These are phyloP conservation scores for Aethionema arabicum DNA, from an alignment of 345 rosid species.

Conservation along the genomic window DNA sequence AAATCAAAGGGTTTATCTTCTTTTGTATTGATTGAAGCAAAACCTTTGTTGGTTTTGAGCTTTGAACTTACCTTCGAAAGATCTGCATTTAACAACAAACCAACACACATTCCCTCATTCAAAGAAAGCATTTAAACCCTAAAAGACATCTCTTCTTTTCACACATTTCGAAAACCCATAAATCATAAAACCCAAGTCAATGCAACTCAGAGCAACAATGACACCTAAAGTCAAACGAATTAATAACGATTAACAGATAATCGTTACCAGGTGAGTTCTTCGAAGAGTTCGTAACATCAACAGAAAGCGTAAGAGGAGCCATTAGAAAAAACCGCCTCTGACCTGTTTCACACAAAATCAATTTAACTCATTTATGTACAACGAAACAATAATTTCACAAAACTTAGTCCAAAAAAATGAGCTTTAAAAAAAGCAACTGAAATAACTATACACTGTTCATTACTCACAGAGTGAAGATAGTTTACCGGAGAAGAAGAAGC, in stretches of 20 bases:
- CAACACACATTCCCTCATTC: not conserved
- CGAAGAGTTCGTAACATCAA: slow-evolving; percentile 37
- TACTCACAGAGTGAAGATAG: not conserved
- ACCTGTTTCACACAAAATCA: slow-evolving; percentile 29
- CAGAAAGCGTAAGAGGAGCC: slow-evolving; percentile 42
- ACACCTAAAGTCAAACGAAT: not conserved
- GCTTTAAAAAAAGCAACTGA: slow-evolving; percentile 5
- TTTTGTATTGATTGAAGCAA: slow-evolving; percentile 56
- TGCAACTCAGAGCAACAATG: not conserved
- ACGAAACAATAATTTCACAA: not conserved
- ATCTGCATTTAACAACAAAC: slow-evolving; percentile 39
- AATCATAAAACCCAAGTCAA: slow-evolving; percentile 2
- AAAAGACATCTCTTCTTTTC: not conserved
- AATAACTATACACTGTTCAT: slow-evolving; percentile 4
- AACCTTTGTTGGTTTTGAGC: slow-evolving; percentile 46
- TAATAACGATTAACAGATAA: not conserved
- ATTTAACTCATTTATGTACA: slow-evolving; percentile 15
- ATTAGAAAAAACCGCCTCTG: slow-evolving; percentile 24
- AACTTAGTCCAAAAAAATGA: slow-evolving; percentile 2
- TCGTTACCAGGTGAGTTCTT: slow-evolving; percentile 26
- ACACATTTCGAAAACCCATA: not conserved
- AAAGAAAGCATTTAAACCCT: not conserved
- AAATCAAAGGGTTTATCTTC: slow-evolving; percentile 74
- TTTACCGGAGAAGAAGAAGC: not conserved
- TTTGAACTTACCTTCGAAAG: slow-evolving; percentile 39